Evolutionary conservation across 2,329 filamentous ascomycete genomes (phyloP), one percentile per base, ranked within the genome.

Genomic region (Ophiostoma tasmaniense): DNA sequence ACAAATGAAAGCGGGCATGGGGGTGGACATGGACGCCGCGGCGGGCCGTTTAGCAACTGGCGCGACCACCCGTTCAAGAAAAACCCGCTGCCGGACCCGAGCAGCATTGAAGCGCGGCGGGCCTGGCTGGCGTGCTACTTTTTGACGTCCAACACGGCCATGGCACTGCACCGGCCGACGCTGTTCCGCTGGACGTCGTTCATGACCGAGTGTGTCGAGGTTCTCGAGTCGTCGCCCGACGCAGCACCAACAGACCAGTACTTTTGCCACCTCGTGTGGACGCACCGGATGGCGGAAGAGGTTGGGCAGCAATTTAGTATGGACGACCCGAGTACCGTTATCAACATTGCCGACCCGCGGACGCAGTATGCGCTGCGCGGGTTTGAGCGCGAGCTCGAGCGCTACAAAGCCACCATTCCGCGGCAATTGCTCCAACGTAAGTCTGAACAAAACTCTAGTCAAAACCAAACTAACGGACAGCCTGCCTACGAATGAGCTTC

Each of bases 201-300:
- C 72, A 86, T 89, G 81, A 79, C 81, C 1, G 86, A 89, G 74
- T 86, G 84, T 72, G 77, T 88, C 70, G 81, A 85, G 20, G 77
- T 86, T 8, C 77, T 89, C 2, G 79, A 85, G 73, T 80, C 80
- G 2, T 83, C 83, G 2, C 80, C 83, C 0, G 83, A 87, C 1
- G 84, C 85, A 1, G 81, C 83, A 7, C 83, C 85, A 0, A 82
- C 84, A 1, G 87, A 89, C 75, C 78, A 79, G 69, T 84, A 83
- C 69, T 79, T 89, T 17, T 87, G 85, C 69, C 85, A 87, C 62
- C 79, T 88, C 20, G 82, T 87, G 1, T 85, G 83, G 79, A 83
- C 85, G 35, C 84, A 88, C 72, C 83, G 82, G 67, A 80, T 92
- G 62, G 86, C 85, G 1, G 90, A 93, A 75, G 88, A 92, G 70